These are phyloP conservation scores for Cercospora canescens DNA, from an alignment of 2,329 filamentous ascomycete species.

Conservation along the genomic window DNA sequence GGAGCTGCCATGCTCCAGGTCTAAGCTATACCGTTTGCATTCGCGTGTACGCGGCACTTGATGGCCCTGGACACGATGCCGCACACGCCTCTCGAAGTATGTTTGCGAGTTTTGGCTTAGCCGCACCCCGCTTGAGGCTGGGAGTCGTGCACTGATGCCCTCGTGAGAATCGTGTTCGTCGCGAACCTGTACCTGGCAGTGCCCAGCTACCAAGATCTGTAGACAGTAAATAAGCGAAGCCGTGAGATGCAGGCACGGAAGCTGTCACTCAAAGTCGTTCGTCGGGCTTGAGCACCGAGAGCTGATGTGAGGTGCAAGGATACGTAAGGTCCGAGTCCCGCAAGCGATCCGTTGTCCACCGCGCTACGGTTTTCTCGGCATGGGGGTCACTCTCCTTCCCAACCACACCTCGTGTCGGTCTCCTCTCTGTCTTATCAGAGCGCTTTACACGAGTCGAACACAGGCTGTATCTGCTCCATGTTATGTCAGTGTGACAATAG, in stretches of 20 bases:
- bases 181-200: not conserved
- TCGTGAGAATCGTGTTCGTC: not conserved
- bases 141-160: not conserved
- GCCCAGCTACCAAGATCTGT: not conserved
- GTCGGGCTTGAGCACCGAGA: not conserved
- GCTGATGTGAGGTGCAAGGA: not conserved
- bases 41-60: not conserved
- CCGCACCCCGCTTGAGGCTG: constrained; percentile 3
- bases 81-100: not conserved
- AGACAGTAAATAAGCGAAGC: not conserved
- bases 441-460: not conserved
- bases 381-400: not conserved
- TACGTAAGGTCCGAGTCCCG: not conserved
- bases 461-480: not conserved
- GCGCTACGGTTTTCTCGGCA: not conserved
- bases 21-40: not conserved
- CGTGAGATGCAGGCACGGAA: not conserved
- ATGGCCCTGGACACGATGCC: not conserved
- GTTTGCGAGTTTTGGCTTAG: not conserved
- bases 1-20: not conserved
- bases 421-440: not conserved
- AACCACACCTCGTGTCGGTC: not conserved
- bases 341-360: not conserved
- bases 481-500: not conserved
- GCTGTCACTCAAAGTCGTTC: not conserved